These are phyloP conservation scores for Crinitomyces ghanaensis DNA, from an alignment of 805 yeast genomes.

Conservation along the genomic window DNA sequence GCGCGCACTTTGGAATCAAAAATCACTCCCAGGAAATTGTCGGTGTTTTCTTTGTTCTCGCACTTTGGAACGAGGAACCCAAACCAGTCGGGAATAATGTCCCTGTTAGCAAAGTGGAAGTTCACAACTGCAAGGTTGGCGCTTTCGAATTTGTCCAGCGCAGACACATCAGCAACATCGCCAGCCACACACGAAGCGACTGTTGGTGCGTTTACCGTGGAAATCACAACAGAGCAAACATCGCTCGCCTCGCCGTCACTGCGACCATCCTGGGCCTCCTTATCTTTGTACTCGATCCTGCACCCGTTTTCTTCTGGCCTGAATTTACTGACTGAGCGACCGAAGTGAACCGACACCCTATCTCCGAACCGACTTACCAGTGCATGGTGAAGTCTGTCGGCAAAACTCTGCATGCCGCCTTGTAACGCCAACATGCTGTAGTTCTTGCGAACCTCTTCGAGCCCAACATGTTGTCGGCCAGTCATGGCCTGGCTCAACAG, in stretches of 20 bases:
- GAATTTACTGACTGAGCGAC: conserved; percentile 9
- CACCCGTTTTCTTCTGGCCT: conserved; percentile 5
- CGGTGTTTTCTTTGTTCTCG: conserved; percentile 35
- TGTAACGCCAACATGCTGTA: conserved; percentile 14
- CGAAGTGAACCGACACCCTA: conserved; percentile 17
- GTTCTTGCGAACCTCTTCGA: conserved; percentile 2
- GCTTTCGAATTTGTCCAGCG: conserved; percentile 38
- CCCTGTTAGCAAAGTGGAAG: conserved; percentile 40
- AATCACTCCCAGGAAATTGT: conserved; percentile 68
- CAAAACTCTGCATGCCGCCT: conserved; percentile 21
- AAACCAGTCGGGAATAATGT: conserved; percentile 49
- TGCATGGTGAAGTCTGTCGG: conserved; percentile 16
- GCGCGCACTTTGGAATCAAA: conserved; percentile 80
- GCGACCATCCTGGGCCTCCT: too few relatives aligned
- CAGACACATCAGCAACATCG: conserved; percentile 8
- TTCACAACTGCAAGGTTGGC: conserved; percentile 58
- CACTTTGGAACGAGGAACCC: conserved; percentile 75
- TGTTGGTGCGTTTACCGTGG: conserved; percentile 14
- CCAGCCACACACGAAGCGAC: conserved; percentile 6
- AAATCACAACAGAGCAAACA: conserved; percentile 9
- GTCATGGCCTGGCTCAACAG: conserved; percentile 17
- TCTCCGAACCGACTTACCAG: conserved; percentile 9
- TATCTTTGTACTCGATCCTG: too few relatives aligned
- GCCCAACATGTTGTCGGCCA: conserved; percentile 8
- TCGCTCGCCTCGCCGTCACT: conserved; percentile 2